Conservation (phyloP, 176 grass and related monocot species). For the Tuctoria greenei region DNA sequence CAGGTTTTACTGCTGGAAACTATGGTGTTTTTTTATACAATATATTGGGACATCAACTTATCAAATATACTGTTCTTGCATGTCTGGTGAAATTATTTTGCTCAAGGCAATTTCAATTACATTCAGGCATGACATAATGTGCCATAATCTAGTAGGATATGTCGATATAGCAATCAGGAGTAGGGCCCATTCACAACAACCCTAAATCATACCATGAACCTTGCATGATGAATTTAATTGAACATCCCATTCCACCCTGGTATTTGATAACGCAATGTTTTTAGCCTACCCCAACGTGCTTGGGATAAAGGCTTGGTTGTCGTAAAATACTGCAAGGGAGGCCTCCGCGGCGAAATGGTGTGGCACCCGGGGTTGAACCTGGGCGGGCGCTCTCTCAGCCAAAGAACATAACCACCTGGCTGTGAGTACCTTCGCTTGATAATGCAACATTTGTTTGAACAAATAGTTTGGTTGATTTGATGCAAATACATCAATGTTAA, state of each 20-base stretch:
- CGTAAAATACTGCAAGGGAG: too few species aligned
- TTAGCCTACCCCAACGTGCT: too few species aligned
- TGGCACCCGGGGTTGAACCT: too few species aligned
- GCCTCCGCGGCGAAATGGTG: too few species aligned
- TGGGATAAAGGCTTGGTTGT: too few species aligned
- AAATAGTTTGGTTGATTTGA: conserved; percentile 21
- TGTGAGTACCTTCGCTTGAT: not conserved
- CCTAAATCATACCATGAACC: conserved; percentile 2
- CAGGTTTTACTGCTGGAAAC: conserved; percentile 22
- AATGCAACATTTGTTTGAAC: not conserved
- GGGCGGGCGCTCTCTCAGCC: too few species aligned
- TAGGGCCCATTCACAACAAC: not conserved
- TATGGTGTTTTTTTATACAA: not conserved
- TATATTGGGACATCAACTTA: conserved; percentile 29
- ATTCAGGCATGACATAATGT: not conserved
- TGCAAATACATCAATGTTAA: not conserved
- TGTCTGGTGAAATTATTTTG: conserved; percentile 3
- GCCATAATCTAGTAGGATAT: conserved; percentile 12
- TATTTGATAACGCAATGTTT: conserved; percentile 15
- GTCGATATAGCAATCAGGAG: not conserved
- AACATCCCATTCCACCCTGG: not conserved
- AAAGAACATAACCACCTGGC: too few species aligned
- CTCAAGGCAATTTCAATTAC: not conserved
- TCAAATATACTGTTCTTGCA: conserved; percentile 16
- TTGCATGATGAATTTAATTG: conserved; percentile 20